A percentile compares a stretch with the other conserved stretches of the same genome.
These are phyloP conservation scores for Claviceps sp. DNA, from an alignment of 2,329 filamentous ascomycete genomes.

Conservation along the genomic window DNA sequence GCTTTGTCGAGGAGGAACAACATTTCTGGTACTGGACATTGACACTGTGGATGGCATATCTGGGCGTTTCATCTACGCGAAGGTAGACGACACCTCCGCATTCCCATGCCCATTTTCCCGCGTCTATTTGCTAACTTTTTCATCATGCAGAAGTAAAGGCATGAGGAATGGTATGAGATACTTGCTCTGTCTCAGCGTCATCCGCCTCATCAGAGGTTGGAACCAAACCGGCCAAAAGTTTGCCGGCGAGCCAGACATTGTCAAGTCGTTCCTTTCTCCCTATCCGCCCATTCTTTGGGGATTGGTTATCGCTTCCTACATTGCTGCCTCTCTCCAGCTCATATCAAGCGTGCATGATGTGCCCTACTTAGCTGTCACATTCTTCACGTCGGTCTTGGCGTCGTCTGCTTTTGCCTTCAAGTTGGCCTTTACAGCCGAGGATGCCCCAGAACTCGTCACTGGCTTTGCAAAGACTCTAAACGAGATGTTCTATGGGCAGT, in stretches of 20 bases:
- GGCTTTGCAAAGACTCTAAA: conserved; percentile 29
- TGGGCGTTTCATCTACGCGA: conserved; percentile 34
- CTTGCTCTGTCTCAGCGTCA: conserved; percentile 39
- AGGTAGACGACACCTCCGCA: conserved; percentile 15
- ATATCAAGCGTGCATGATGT: conserved; percentile 28
- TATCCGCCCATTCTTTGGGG: conserved; percentile 60
- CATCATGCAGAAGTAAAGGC: conserved; percentile 13
- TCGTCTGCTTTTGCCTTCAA: conserved; percentile 67
- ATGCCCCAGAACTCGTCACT: conserved; percentile 69
- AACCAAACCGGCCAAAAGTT: conserved; percentile 97
- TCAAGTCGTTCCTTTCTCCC: conserved; percentile 52
- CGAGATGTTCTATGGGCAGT: conserved; percentile 26
- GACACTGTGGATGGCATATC: conserved; percentile 51
- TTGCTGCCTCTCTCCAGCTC: conserved; percentile 38
- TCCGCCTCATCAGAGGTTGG: conserved; percentile 65
- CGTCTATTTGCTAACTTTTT: not conserved
- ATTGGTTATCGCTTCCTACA: conserved; percentile 56
- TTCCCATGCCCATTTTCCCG: not conserved
- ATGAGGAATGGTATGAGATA: conserved; percentile 19
- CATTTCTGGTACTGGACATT: conserved; percentile 96
- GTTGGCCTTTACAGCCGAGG: conserved; percentile 71
- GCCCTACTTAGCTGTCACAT: conserved; percentile 26
- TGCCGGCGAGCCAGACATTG: conserved; percentile 79
- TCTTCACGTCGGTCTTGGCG: conserved; percentile 28
- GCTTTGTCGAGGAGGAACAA: conserved; percentile 95